Base-by-base conservation (phyloP, 768 basidiomycete genomes). In the Phlebiopsis flavidoalba region DNA sequence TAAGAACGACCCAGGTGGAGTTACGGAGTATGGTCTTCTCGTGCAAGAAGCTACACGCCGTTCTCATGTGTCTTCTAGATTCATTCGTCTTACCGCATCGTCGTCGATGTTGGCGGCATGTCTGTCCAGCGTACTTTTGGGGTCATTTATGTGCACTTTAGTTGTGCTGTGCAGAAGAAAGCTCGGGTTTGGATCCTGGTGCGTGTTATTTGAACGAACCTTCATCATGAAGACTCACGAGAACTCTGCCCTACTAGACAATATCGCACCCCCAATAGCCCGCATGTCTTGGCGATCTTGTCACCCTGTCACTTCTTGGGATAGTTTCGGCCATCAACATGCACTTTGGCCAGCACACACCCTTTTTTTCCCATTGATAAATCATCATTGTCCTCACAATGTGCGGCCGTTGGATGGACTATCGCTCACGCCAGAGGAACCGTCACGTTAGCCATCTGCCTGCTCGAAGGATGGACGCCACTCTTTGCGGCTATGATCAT, bases 241-340 rank as follows among this genome's bases (percentile, higher is more conserved):
- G n/a, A 7, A 10, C 14, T 26, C 59, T 17, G 67, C 55, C n/a
- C 43, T 21, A 10, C 2, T 68, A 93, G 95, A 97, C 70, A 99
- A 99, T 72, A 95, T 98, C 65, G 91, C 95, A 1, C 93, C 97
- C 0, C 95, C 97, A 0, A 80, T 98, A 8, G 97, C 97, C n/a
- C 0, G 85, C 93, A 2, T 93, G 92, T 66, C 80, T 98, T 1
- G 96, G 97, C 5, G 97, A 98, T 68, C 80, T 99, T 36, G 80
- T 98, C 53, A 96, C 96, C 0, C 84, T 99, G 52, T 80, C 86
- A 60, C 85, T 98, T 58, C 76, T 98, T 26, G 91, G 89, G n/a
- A 59, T 76, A 17, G 78, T 88, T n/a, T 87, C 91, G 6, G 81
- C 88, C 2, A 61, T 84, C n/a, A 81, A 96, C 60, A 83, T 94